These are phyloP conservation scores for Rhodotorula mucilaginosa DNA, from an alignment of 1,284 basidiomycete species.

Conservation along the genomic window DNA sequence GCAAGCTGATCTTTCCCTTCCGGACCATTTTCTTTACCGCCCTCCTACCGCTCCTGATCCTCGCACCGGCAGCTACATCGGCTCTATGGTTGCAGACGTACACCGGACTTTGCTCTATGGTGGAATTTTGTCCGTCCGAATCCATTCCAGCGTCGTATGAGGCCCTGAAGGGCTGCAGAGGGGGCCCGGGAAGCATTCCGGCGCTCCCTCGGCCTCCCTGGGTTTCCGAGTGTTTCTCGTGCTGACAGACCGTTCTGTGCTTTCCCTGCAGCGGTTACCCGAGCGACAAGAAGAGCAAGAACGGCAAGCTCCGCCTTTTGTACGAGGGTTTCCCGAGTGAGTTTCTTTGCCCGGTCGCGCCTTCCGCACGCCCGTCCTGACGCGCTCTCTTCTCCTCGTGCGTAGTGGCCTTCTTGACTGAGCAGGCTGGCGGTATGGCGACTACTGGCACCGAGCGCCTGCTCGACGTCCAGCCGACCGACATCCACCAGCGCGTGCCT, in stretches of 20 bases:
- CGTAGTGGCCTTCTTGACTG: conserved; percentile 73
- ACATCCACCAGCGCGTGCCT: conserved; percentile 88
- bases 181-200: neutral
- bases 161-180: too few relatives aligned
- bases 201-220: neutral
- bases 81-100: conserved; percentile 98
- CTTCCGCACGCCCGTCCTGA: conserved; percentile 67
- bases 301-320: conserved; percentile 89
- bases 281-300: conserved; percentile 95
- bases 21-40: neutral
- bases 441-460: conserved; percentile 91
- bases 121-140: conserved; percentile 70
- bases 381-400: conserved; percentile 86
- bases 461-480: conserved; percentile 83
- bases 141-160: neutral
- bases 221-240: too few relatives aligned
- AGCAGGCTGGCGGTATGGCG: conserved; percentile 88
- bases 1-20: too few relatives aligned
- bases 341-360: neutral
- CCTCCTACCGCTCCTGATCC: too few relatives aligned
- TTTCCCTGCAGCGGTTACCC: conserved; percentile 62
- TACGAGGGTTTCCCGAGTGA: conserved; percentile 88
- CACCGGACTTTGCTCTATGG: conserved; percentile 93
- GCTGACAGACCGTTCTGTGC: neutral
- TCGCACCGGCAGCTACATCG: conserved; percentile 70